phyloP scores from a whole-genome alignment of 371 early-diverging fungal species.

The Choanephora cucurbitarum region DNA sequence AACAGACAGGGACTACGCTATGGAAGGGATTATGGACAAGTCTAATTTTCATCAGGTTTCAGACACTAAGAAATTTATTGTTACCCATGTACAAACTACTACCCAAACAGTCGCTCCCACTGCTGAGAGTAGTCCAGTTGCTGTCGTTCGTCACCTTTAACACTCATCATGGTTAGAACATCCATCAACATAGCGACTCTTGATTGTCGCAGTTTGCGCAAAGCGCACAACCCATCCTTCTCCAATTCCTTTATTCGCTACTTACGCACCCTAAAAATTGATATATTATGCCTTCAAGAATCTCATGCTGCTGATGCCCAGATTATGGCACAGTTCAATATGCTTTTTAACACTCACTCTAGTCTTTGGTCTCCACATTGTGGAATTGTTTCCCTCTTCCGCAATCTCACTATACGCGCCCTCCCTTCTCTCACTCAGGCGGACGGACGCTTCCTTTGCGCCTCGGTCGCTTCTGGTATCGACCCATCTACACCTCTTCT shows the following conservation, averaged over 20 bases:
- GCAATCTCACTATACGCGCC: background rate
- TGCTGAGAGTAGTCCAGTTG: no score
- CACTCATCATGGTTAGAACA: no score
- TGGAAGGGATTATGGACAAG: no score
- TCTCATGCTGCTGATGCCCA: background rate
- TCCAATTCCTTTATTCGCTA: slow-evolving; percentile 6
- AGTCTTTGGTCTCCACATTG: slow-evolving; percentile 6
- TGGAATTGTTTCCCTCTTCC: slow-evolving; percentile 7
- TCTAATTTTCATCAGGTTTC: no score
- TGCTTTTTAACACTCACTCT: slow-evolving; percentile 3
- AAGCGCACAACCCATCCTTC: slow-evolving; percentile 2
- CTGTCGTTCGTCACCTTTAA: no score
- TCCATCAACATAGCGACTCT: background rate
- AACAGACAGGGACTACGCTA: no score
- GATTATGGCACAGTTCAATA: background rate
- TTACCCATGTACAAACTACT: no score
- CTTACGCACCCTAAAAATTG: background rate
- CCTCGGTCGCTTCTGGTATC: no score
- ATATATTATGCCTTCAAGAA: slow-evolving; percentile 14
- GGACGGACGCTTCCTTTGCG: background rate
- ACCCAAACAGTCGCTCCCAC: no score
- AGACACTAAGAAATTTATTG: no score
- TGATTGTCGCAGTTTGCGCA: slow-evolving; percentile 8
- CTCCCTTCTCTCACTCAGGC: background rate
- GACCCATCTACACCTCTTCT: background rate